Base-by-base conservation (phyloP, 148 eudicot species). In the Spergularia bocconei region DNA sequence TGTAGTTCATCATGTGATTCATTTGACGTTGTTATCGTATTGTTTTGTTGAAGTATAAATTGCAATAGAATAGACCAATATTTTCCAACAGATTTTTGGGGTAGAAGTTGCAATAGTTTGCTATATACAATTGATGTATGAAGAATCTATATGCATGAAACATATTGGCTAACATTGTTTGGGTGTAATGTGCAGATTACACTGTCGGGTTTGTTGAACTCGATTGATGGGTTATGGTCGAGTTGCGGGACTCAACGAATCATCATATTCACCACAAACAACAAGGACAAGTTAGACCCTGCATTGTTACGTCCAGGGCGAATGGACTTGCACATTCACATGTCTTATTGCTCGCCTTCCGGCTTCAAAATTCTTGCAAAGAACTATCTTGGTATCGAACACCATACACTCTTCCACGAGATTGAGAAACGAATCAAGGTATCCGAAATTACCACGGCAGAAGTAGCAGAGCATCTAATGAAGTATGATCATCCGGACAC, bases 251-350 rank as follows among this genome's bases (percentile, higher is more conserved):
- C 79, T 2, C 90, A 90, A 23, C 16, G 90, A 59, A 85, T 90
- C 41, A 83, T 90, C 36, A 72, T 90, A 20, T 90, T 90, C 79
- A 90, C 94, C 0, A 90, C 90, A 13, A 90, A 88, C 63, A 85
- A 87, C 63, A 86, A 76, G 59, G 90, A 88, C 23, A 85, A 82
- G 77, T 84, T 90, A 0, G 90, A 87, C 57, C 89, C 90, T 0
- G 90, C 93, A 1, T 38, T 87, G 21, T 51, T 89, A 21, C 83
- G 90, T 4, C 90, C 90, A 0, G 93, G 89, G 4, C 86, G 89
- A 14, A 89, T 89, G 93, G 89, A 89, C 70, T 13, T 87, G 75
- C 90, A 89, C 74, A 73, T 89, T 41, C 82, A 87, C 82, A 84
- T 89, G 90, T 81, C 87, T 1, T 88, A 88, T 33, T 86, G 85